Evolutionary conservation across 495 filamentous ascomycete genomes (phyloP), one percentile per base, ranked within the genome.

Genomic region (Neurospora sp.): DNA sequence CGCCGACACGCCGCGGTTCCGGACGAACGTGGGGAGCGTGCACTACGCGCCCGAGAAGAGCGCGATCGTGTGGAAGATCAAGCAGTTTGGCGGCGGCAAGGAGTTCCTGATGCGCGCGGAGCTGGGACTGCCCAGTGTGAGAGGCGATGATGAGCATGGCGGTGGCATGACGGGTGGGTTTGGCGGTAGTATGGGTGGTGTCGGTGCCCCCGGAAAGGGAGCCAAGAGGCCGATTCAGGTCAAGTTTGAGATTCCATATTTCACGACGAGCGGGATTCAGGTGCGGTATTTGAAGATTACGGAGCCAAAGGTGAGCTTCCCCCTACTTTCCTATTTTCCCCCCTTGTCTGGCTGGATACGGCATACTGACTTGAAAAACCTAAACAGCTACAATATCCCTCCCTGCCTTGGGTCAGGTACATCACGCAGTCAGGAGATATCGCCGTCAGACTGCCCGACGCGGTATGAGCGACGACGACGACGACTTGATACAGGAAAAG

Each of bases 61-160:
- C 53, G 94, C 96, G 40, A 99, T 99, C 74, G 90, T 99, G 74
- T 99, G 96, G 96, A 98, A 98, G 86, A 99, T 99, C 85, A 99
- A 99, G 87, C 96, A 99, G 77, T 99, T 99, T 79, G 96, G 96
- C 8, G 96, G 96, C 70, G 90, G 91, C 74, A 99, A 99, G 83
- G 96, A 99, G 78, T 99, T 99, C 81, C 88, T 99, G 75, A 99
- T 99, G 96, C 91, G 96, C 65, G 96, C 96, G n/a, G 96, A 99
- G 82, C 87, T 99, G 18, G 94, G 94, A 14, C 84, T 98, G 18
- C 96, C 96, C 0, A 96, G 92, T 45, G 96, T 99, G 41, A 92
- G 96, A 75, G 96, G 97, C 70, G 96, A 98, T 75, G 96, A 99
- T 78, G 96, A 98, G 82, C 91, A 91, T 74, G 94, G 94, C 31